phyloP scores from a whole-genome alignment of 352 stramenopile species.

The Phytophthora meadii region DNA sequence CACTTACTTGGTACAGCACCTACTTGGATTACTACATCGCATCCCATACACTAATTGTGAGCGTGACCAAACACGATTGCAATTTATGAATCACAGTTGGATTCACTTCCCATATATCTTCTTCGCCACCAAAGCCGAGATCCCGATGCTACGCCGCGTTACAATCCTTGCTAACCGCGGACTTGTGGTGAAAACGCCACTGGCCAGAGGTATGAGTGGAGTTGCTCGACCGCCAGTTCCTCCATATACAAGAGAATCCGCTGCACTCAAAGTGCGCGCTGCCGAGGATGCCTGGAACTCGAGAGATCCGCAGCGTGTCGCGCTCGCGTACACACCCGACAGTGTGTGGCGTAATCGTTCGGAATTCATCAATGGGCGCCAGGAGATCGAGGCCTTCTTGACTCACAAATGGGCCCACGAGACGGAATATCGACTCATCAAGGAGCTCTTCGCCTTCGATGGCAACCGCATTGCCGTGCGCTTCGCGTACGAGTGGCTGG shows the following conservation, averaged over 20 bases:
- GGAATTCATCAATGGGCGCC: slow-evolving; percentile 78
- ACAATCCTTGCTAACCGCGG: background rate
- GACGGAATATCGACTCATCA: slow-evolving; percentile 89
- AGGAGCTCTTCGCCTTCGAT: slow-evolving; percentile 87
- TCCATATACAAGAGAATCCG: slow-evolving; percentile 83
- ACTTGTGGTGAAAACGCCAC: background rate
- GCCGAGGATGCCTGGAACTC: slow-evolving; percentile 93
- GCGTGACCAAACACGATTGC: too few species aligned
- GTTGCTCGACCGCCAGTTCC: slow-evolving; percentile 56
- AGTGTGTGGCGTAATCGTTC: slow-evolving; percentile 88
- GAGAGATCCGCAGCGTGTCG: slow-evolving; percentile 72
- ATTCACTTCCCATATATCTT: too few species aligned
- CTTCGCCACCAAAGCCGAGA: background rate
- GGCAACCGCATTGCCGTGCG: slow-evolving; percentile 88
- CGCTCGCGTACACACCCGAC: slow-evolving; percentile 83
- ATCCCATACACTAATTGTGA: too few species aligned
- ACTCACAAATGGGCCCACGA: slow-evolving; percentile 78
- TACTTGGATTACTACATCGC: too few species aligned
- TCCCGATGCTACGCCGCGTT: slow-evolving; percentile 1
- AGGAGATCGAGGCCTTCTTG: slow-evolving; percentile 84
- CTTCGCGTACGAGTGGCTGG: slow-evolving; percentile 89
- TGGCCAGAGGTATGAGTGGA: slow-evolving; percentile 22
- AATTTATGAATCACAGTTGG: too few species aligned
- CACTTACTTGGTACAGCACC: too few species aligned
- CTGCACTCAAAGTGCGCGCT: slow-evolving; percentile 79